Conservation (phyloP, 768 basidiomycete species). For the Tricholoma furcatifolium region DNA sequence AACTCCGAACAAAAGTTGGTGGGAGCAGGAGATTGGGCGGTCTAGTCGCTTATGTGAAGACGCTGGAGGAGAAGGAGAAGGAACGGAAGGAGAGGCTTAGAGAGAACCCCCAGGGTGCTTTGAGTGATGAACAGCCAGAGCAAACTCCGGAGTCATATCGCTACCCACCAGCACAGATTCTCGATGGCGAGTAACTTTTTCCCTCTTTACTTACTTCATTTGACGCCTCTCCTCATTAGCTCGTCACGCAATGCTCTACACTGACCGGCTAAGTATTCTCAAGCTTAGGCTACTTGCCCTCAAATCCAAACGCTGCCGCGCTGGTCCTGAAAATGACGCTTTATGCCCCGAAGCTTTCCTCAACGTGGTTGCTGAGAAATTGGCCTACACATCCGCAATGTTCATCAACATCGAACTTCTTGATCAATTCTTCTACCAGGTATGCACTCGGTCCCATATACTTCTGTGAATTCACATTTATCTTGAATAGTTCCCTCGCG, state of each 20-base stretch:
- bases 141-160: slow-evolving; percentile 72
- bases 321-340: slow-evolving; percentile 83
- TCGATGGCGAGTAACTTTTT: slow-evolving; percentile 68
- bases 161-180: slow-evolving; percentile 87
- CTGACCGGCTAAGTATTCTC: slow-evolving; percentile 76
- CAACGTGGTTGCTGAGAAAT: slow-evolving; percentile 93
- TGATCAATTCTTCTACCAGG: slow-evolving; percentile 99
- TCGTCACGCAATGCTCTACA: slow-evolving; percentile 88
- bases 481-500: slow-evolving; percentile 80
- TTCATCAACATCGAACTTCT: slow-evolving; percentile 99
- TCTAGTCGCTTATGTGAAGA: slow-evolving; percentile 78
- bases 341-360: slow-evolving; percentile 98
- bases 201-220: neutral
- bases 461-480: neutral
- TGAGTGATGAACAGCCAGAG: slow-evolving; percentile 26
- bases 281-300: slow-evolving; percentile 85
- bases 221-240: slow-evolving; percentile 44
- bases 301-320: slow-evolving; percentile 84
- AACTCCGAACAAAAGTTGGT: slow-evolving; percentile 86
- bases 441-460: slow-evolving; percentile 28
- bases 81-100: slow-evolving; percentile 56
- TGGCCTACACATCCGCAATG: slow-evolving; percentile 94
- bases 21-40: slow-evolving; percentile 76
- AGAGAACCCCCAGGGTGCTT: slow-evolving; percentile 31
- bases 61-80: slow-evolving; percentile 74